Conservation (phyloP, 202 grass and related monocot genomes). For the Saccharum hybrid region DNA sequence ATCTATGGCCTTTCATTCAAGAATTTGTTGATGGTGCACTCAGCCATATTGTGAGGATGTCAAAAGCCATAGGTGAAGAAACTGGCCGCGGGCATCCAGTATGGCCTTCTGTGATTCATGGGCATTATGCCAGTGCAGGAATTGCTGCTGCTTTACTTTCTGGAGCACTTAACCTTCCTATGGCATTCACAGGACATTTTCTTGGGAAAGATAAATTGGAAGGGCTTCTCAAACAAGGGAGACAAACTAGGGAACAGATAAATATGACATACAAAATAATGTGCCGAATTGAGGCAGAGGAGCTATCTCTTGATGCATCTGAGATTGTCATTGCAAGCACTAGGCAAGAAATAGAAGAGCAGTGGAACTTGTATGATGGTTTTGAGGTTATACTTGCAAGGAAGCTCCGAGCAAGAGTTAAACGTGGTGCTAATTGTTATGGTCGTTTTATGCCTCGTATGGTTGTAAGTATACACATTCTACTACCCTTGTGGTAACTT, state of each 20-base stretch:
- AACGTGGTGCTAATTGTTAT: slow-evolving; percentile 5
- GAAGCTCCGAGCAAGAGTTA: neutral
- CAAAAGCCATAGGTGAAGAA: slow-evolving; percentile 11
- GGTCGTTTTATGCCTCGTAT: slow-evolving; percentile 2
- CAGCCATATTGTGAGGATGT: slow-evolving; percentile 11
- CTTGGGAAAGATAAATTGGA: slow-evolving; percentile 8
- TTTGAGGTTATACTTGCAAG: neutral
- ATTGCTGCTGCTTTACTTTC: neutral
- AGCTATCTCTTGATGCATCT: neutral
- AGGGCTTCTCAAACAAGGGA: slow-evolving; percentile 1
- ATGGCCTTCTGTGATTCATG: slow-evolving; percentile 2
- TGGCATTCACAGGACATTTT: slow-evolving; percentile 4
- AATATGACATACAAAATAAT: slow-evolving; percentile 7
- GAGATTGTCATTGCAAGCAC: slow-evolving; percentile 5
- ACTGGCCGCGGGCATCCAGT: neutral
- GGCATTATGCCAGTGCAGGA: slow-evolving; percentile 10
- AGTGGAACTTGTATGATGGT: slow-evolving; percentile 8
- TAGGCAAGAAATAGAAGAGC: slow-evolving; percentile 5
- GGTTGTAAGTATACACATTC: neutral
- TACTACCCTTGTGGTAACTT: neutral
- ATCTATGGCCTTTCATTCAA: slow-evolving; percentile 8
- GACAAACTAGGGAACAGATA: slow-evolving; percentile 5
- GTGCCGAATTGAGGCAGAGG: neutral
- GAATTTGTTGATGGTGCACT: slow-evolving; percentile 11
- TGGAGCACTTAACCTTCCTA: neutral